A percentile compares a stretch with the other conserved stretches of the same genome.
These are phyloP conservation scores for Millerago galiae DNA, from an alignment of 805 yeast genomes.

Conservation along the genomic window DNA sequence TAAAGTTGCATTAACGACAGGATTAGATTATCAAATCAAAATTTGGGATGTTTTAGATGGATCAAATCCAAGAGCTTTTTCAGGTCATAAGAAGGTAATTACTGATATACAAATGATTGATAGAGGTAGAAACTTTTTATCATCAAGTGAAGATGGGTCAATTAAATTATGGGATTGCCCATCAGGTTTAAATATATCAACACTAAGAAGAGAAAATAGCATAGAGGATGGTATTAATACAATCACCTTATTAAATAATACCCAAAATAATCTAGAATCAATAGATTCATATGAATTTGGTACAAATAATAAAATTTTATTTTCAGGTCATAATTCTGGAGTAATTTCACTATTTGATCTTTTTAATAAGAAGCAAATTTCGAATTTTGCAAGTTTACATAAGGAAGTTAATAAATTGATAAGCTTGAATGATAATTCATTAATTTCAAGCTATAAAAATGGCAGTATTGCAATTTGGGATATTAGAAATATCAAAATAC, in stretches of 20 bases:
- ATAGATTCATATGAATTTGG: conserved; percentile 37
- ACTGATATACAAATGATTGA: conserved; percentile 49
- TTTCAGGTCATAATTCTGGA: conserved; percentile 38
- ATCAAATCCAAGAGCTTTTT: conserved; percentile 42
- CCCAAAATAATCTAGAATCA: too few species aligned
- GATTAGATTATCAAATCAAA: conserved; percentile 52
- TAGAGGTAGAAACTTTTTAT: conserved; percentile 59
- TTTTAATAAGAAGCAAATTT: conserved; percentile 18
- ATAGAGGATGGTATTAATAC: conserved; percentile 31
- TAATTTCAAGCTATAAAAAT: conserved; percentile 30
- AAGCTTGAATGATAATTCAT: not conserved
- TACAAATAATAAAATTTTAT: conserved; percentile 34
- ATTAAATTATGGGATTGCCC: conserved; percentile 69
- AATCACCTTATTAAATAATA: conserved; percentile 10
- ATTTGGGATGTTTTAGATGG: conserved; percentile 53
- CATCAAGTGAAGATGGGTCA: conserved; percentile 49
- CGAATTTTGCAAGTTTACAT: conserved; percentile 23
- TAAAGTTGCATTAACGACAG: conserved; percentile 50
- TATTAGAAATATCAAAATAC: conserved; percentile 18
- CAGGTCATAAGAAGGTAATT: conserved; percentile 42
- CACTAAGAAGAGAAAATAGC: conserved; percentile 31
- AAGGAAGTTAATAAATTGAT: conserved; percentile 8
- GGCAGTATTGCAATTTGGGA: conserved; percentile 38
- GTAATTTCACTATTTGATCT: conserved; percentile 36
- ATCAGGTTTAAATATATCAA: conserved; percentile 37